Evolutionary conservation across 2,329 filamentous ascomycete species (phyloP).

Genomic region (Pyrenophora graminea): DNA sequence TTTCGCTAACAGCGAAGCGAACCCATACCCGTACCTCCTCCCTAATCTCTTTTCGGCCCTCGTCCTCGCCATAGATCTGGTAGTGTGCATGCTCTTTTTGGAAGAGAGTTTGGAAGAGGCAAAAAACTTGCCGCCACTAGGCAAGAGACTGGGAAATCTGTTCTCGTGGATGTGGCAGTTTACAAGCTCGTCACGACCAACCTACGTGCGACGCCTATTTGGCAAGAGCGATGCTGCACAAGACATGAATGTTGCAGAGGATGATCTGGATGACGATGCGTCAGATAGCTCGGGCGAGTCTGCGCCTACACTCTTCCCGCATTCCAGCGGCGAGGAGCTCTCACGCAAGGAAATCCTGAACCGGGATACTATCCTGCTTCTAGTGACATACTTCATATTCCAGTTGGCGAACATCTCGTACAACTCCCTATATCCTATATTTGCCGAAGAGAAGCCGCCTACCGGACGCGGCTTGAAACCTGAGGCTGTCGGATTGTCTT

Average conservation of each 20-base stretch:
- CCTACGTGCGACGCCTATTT: conserved; percentile 57
- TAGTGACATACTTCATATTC: conserved; percentile 88
- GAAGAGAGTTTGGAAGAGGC: conserved; percentile 81
- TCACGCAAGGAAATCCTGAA: conserved; percentile 69
- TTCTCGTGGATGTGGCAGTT: conserved; percentile 75
- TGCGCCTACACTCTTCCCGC: conserved; percentile 49
- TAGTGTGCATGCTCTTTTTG: conserved; percentile 77
- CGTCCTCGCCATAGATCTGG: conserved; percentile 72
- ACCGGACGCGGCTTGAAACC: conserved; percentile 77
- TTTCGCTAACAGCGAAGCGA: conserved; percentile 55
- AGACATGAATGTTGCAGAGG: conserved; percentile 43
- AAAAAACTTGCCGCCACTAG: conserved; percentile 63
- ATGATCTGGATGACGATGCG: conserved; percentile 48
- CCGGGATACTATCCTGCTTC: conserved; percentile 77
- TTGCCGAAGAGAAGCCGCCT: conserved; percentile 74
- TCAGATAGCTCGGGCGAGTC: conserved; percentile 38
- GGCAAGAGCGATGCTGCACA: conserved; percentile 33
- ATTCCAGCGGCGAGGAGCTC: conserved; percentile 49
- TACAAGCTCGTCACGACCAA: conserved; percentile 61
- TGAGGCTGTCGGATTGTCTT: conserved; percentile 78
- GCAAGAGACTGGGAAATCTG: conserved; percentile 61
- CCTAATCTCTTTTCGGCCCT: conserved; percentile 80
- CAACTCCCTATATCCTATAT: conserved; percentile 94
- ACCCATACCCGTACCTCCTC: conserved; percentile 77
- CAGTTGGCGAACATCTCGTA: conserved; percentile 93